Evolutionary conservation across 2,329 filamentous ascomycete species (phyloP), one percentile per base, ranked within the genome.

Genomic region (Aspergillus sp.): DNA sequence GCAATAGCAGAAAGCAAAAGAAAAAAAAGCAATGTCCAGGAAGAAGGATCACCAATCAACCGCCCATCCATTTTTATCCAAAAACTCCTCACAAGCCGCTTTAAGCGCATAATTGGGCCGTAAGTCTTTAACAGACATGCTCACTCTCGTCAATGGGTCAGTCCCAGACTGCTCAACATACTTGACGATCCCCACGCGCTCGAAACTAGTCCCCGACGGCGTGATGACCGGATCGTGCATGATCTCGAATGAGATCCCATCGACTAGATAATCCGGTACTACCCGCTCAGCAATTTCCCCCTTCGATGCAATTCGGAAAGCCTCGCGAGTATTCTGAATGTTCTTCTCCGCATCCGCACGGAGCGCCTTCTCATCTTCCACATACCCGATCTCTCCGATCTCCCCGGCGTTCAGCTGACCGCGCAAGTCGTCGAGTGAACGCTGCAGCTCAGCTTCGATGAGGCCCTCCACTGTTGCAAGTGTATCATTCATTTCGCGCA

Each of bases 191-290:
- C 87, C 87, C 0, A 87, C 78, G 38, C 91, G 81, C 66, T 97
- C 93, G 65, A 95, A 98, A 1, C 86, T 93, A 54, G 90, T 87
- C 10, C 93, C 93, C 1, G 86, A 90, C 60, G 86, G 90, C 1
- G 73, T 76, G 5, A 74, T 63, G 30, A 76, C 72, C 4, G 74
- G 74, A 51, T 76, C 74, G 51, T 76, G 73, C 74, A 76, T 76
- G 53, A 76, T 64, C 49, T 74, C 70, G 49, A 76, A 76, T 0
- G 71, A 72, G 52, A 76, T 75, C 6, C 68, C 68, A 50, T 76
- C 74, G 41, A 76, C 66, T 6, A 76, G 56, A 59, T 74, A 69
- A 49, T 76, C 73, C 2, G 74, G 74, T 4, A 76, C 72, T 48
- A 72, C 59, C 71, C 74, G 51, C 56, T 74, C 70, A 32, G 65